Evolutionary conservation across 805 yeast genomes (phyloP), one percentile per base, ranked within the genome.

Genomic region (Candida koratica): DNA sequence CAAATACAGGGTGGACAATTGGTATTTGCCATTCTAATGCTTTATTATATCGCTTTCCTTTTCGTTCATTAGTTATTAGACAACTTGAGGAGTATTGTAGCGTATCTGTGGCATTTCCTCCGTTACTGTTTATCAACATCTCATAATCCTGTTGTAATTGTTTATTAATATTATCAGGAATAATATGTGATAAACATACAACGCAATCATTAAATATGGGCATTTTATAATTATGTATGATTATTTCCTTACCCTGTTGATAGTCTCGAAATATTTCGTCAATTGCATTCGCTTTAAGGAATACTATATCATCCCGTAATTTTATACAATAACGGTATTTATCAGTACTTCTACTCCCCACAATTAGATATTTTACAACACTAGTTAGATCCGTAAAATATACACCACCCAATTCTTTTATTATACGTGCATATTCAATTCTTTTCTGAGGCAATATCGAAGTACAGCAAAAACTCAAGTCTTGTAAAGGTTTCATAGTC

Each of bases 391-490:
- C 81, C 27, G 67, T 67, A 39, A 70, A 66, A 45, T 69, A 74
- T 7, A 47, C 50, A 1, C 88, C 89, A 6, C 89, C 90, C 53
- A 82, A 63, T 6, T 68, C 60, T 17, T 58, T 52, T 38, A 81
- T 67, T 49, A 69, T 70, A 7, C 58, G 52, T 2, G 70, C 63
- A 17, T 79, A 48, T 11, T 61, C 67, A 16, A 65, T 61, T 43
- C 76, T 64, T 22, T 58, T 51, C 3, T 57, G 52, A 7, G 65
- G 51, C 3, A 61, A 56, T 19, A 79, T 55, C 4, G 78, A 74
- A 4, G 86, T 79, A 36, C 79, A 73, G 44, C 83, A 77, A 52
- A 78, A 79, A 29, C 65, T 61, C 24, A 71, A 46, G 13, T 73
- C 76, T 10, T 55, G 47, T 39, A 79, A 64, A 11, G 81, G 75